Base-by-base conservation (phyloP, 2,329 filamentous ascomycete genomes). In the Nothomitra cinnamomea region DNA sequence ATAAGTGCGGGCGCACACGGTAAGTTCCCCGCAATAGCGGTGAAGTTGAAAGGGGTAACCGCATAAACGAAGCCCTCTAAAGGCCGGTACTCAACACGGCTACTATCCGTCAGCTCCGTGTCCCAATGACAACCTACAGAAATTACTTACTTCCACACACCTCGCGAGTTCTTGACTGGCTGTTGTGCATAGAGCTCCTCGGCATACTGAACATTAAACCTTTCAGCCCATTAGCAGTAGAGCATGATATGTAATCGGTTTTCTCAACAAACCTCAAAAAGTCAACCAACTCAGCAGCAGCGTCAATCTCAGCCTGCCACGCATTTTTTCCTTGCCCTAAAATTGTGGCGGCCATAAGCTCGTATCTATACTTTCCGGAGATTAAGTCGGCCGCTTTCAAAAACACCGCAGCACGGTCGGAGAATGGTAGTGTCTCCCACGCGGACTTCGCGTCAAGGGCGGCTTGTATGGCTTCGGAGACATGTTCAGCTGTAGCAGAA, bases 241-340 rank as follows among this genome's bases (percentile, higher is more conserved):
- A 15, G 2, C 10, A 51, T 3, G 17, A 13, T 2, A 49, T 4
- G 13, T 21, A 54, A 17, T 2, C 15, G 2, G 1, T 8, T 17
- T 42, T 28, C 17, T 40, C 41, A 15, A 45, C 56, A 41, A 51
- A 73, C 64, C 88, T 80, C 65, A 96, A 73, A 70, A 96, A 96
- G 67, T 98, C 90, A 61, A 80, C 83, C 61, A 94, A 71, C 74
- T 98, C 92, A 7, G 90, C 90, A 17, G 90, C 90, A 40, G 89
- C 78, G 68, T 96, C 90, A 58, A 96, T 96, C 75, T 98, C 90
- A n/a, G 92, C 90, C 70, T 98, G 90, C 88, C 88, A 96, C 49
- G 87, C 87, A 67, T 95, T 96, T 79, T 96, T 96, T 63, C 92
- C 90, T 70, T 98, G 90, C 57, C 90, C 92, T 32, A 95, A 74